phyloP scores from a whole-genome alignment of 1,284 basidiomycete genomes.

The Trichosporon ovoides region DNA sequence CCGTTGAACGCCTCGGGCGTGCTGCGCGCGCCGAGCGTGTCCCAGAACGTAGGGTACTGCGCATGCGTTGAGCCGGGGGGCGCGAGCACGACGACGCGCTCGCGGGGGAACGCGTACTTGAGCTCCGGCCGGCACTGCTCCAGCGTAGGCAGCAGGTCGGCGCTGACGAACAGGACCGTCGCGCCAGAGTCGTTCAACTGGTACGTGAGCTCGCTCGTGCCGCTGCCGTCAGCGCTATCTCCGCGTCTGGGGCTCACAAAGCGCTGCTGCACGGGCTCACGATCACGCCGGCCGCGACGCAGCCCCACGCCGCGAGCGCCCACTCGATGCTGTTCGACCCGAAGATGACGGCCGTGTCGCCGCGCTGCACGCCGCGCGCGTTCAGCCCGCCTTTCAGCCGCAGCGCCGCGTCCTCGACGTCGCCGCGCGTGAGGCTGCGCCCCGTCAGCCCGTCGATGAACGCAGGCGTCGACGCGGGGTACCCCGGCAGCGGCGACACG shows the following conservation, averaged over 20 bases:
- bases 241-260: conserved; percentile 43
- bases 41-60: not conserved
- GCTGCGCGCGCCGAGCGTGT: not conserved
- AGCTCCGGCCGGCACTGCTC: conserved; percentile 20
- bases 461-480: conserved; percentile 45
- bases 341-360: conserved; percentile 42
- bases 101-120: conserved; percentile 3
- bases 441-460: conserved; percentile 65
- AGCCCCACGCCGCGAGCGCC: conserved; percentile 59
- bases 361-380: conserved; percentile 26
- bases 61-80: not conserved
- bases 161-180: conserved; percentile 55
- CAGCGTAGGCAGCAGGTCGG: conserved; percentile 50
- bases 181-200: conserved; percentile 55
- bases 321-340: conserved; percentile 58
- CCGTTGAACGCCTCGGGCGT: conserved; percentile 6
- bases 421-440: conserved; percentile 56
- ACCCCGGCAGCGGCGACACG: conserved; percentile 17
- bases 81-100: conserved; percentile 13
- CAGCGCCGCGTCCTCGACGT: conserved; percentile 57
- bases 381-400: conserved; percentile 57
- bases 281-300: conserved; percentile 42
- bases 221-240: conserved; percentile 43
- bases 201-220: conserved; percentile 43
- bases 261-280: conserved; percentile 42